Base-by-base conservation (phyloP, 139 green algal genomes). In the Microglena sp. region DNA sequence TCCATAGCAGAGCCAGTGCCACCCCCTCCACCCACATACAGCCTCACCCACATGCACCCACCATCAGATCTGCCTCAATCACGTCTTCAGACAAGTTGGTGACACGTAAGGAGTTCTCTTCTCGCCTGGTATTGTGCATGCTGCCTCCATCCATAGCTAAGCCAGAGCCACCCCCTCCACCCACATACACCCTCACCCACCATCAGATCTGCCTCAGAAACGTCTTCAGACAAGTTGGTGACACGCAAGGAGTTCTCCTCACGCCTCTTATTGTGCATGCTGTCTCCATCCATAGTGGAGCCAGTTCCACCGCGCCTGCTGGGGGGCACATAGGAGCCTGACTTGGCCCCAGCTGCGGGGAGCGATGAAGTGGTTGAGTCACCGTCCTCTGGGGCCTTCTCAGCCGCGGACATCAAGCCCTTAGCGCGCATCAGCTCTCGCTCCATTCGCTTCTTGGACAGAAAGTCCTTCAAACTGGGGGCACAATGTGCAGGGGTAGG, bases 81-180 rank as follows among this genome's bases (percentile, higher is more conserved):
- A 92, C 93, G 43, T 97, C 92, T 69, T 98, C 94, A 21, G 84
- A 93, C 71, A 99, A 74, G 84, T 99, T 99, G 59, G 88, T 96
- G 3, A 99, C 94, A 27, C 94, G 89, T 58, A 99, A 75, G 32
- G 75, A 89, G 81, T 99, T 98, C 64, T 98, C 92, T 67, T n/a
- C n/a, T n/a, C n/a, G n/a, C n/a, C n/a, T n/a, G n/a, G n/a, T 15
- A 50, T 11, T 50, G 11, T 50, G 40, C 40, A 50, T 11, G 40
- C 40, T 11, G 11, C 40, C 40, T 50, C 40, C 40, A 50, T 11
- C 15, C 11, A 50, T 15, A 50, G 40, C 11, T 15, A 11, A 50
- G 15, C 11, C 40, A 50, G 7, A 24, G 27, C 15, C 26, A 8
- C 7, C 27, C 7, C 55, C 24, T 29, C 55, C 34, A 36, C 35